Evolutionary conservation across 139 green algal species (phyloP).

Genomic region (Coelastrella sp.): DNA sequence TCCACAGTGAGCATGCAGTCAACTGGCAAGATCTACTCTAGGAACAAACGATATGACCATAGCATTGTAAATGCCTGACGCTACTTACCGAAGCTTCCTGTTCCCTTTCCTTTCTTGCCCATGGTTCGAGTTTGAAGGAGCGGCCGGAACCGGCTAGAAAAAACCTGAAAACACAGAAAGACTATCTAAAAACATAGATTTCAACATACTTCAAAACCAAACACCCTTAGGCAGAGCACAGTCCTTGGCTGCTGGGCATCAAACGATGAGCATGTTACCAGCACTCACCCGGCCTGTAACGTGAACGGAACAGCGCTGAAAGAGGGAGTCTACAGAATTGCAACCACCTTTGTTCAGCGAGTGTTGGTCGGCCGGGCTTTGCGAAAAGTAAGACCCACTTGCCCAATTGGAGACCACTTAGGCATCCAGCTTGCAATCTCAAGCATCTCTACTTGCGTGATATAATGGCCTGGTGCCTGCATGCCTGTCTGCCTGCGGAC

Average conservation of each 20-base stretch:
- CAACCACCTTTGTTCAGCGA: background rate
- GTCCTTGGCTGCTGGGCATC: background rate
- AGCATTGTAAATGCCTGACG: background rate
- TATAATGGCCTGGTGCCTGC: too few species aligned
- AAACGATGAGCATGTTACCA: background rate
- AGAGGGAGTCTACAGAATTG: background rate
- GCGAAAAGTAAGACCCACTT: background rate
- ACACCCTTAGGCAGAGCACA: background rate
- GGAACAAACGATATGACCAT: background rate
- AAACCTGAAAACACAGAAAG: background rate
- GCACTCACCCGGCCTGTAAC: background rate
- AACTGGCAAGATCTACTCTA: too few species aligned
- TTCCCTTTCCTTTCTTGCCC: conserved; percentile 97
- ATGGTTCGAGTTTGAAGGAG: conserved; percentile 61
- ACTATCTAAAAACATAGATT: background rate
- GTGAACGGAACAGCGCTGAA: background rate
- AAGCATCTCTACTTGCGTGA: too few species aligned
- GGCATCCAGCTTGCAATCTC: background rate
- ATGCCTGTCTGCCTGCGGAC: background rate
- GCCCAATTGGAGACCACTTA: background rate
- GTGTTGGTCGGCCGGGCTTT: background rate
- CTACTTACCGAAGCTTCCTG: conserved; percentile 89
- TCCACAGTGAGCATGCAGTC: background rate
- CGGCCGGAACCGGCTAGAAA: conserved; percentile 25
- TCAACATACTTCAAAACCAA: background rate